Evolutionary conservation across 495 filamentous ascomycete species (phyloP).

Genomic region (Hypoxylon fuscum): DNA sequence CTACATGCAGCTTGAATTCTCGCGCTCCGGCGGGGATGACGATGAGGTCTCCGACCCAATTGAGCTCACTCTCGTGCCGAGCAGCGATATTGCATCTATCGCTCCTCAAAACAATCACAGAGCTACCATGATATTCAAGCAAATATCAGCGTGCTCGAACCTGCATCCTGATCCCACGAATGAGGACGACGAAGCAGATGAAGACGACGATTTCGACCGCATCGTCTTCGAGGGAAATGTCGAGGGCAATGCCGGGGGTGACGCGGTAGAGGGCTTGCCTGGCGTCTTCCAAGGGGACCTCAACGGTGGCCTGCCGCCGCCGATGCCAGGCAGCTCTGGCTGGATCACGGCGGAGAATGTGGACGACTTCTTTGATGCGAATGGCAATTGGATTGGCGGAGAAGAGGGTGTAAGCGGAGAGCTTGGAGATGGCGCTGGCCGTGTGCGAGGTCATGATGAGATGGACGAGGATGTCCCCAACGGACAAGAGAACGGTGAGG

Average conservation of each 20-base stretch:
- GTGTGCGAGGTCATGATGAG: conserved; percentile 52
- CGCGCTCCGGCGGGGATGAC: conserved; percentile 60
- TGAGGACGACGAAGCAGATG: conserved; percentile 61
- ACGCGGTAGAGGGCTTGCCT: conserved; percentile 56
- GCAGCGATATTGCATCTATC: conserved; percentile 26
- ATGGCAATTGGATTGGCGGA: conserved; percentile 64
- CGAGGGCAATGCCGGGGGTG: conserved; percentile 53
- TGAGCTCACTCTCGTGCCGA: conserved; percentile 78
- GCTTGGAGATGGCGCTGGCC: conserved; percentile 56
- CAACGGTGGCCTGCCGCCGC: conserved; percentile 71
- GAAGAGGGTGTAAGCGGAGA: conserved; percentile 48
- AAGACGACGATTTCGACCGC: conserved; percentile 57
- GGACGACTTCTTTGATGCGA: conserved; percentile 70
- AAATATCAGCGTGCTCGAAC: conserved; percentile 86
- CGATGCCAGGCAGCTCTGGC: conserved; percentile 83
- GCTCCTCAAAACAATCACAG: conserved; percentile 47
- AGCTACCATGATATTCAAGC: conserved; percentile 69
- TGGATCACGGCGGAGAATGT: conserved; percentile 99
- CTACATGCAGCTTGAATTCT: conserved; percentile 80
- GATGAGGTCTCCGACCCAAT: conserved; percentile 76
- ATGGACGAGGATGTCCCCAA: conserved; percentile 46
- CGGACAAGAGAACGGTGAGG: conserved; percentile 39
- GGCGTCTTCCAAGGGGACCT: conserved; percentile 53
- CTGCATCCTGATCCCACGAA: conserved; percentile 83
- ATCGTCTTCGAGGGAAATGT: conserved; percentile 67